phyloP scores from a whole-genome alignment of 192 early-diverging fungal species.

The Coemansia sp. region DNA sequence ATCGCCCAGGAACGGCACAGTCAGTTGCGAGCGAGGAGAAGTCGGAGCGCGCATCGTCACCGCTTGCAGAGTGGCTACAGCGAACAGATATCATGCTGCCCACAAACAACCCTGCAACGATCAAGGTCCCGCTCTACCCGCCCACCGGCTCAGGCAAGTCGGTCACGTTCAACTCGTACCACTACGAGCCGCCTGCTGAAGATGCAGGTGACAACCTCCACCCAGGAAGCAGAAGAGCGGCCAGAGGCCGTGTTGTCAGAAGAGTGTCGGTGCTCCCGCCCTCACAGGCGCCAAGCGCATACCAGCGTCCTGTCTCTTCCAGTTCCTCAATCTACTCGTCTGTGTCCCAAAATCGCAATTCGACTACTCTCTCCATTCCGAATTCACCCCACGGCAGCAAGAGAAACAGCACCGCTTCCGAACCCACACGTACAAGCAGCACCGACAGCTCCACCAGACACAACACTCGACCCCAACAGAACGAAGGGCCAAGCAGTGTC shows the following conservation, averaged over 20 bases:
- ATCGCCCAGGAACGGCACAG: conserved; percentile 17
- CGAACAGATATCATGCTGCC: conserved; percentile 44
- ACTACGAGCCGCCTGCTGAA: conserved; percentile 19
- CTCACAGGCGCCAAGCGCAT: conserved; percentile 5
- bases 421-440: conserved; percentile 6
- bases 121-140: conserved; percentile 30
- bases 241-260: conserved; percentile 27
- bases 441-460: not conserved
- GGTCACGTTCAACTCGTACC: conserved; percentile 29
- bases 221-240: not conserved
- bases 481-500: not conserved
- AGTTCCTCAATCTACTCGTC: conserved; percentile 33
- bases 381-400: conserved; percentile 20
- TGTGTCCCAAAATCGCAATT: conserved; percentile 14
- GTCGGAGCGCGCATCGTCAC: not conserved
- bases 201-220: conserved; percentile 11
- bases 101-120: conserved; percentile 19
- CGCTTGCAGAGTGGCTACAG: conserved; percentile 47
- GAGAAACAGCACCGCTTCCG: conserved; percentile 12
- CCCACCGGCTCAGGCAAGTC: conserved; percentile 25
- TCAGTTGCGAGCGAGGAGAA: not conserved
- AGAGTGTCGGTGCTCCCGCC: conserved; percentile 26
- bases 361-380: not conserved
- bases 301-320: conserved; percentile 25
- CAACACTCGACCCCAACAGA: not conserved